A percentile compares a stretch with the other conserved stretches of the same genome.
Evolutionary conservation across 129 eudicot species (phyloP).

Genomic region (Flaveria brownii): DNA sequence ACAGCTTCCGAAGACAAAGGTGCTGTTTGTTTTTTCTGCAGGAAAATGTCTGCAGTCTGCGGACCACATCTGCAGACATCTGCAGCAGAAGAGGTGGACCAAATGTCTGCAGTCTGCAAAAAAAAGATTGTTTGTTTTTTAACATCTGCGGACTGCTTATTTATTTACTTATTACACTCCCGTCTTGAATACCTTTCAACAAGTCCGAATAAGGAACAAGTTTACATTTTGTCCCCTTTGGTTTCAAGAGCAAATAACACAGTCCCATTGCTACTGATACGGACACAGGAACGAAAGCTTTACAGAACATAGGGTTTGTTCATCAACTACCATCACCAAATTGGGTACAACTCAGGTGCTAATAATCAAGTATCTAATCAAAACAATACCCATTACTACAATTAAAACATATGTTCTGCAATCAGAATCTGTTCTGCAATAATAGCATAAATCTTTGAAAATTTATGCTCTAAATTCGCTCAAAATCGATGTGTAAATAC

Average conservation of each 20-base stretch:
- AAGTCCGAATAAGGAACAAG: conserved; percentile 41
- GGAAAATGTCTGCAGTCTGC: no score
- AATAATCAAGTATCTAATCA: neutral
- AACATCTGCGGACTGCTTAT: no score
- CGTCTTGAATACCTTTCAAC: conserved; percentile 39
- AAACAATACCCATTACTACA: no score
- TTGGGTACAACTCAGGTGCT: neutral
- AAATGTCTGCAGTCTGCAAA: no score
- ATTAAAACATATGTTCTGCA: no score
- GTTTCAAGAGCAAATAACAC: conserved; percentile 35
- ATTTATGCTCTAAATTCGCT: conserved; percentile 10
- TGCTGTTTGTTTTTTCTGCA: no score
- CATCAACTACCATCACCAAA: neutral
- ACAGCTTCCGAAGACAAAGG: no score
- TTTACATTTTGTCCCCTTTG: conserved; percentile 31
- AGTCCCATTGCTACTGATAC: conserved; percentile 33
- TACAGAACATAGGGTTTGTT: neutral
- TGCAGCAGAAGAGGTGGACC: no score
- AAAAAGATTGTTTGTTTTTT: no score
- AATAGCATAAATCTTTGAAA: neutral
- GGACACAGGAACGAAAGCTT: conserved; percentile 35
- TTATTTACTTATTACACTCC: conserved; percentile 42
- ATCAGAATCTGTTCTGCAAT: no score
- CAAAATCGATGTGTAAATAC: neutral
- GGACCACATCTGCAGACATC: no score